A percentile compares a stretch with the other conserved stretches of the same genome.
Conservation (phyloP, 1,284 basidiomycete species). For the Malassezia caprae region DNA sequence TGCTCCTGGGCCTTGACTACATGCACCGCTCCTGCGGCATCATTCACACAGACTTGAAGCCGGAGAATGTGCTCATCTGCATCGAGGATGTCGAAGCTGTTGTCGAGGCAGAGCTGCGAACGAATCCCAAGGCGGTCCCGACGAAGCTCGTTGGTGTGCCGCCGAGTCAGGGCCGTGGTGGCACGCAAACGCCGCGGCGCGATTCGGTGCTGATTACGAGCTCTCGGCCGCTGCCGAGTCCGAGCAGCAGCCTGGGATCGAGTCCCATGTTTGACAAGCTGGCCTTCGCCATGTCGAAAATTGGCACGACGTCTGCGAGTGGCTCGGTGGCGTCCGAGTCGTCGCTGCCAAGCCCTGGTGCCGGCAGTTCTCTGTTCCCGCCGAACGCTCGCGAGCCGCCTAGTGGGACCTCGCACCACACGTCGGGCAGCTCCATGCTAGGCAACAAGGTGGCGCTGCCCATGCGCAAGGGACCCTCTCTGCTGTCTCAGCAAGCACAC, state of each 20-base stretch:
- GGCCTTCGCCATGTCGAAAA: constrained; percentile 78
- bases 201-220: constrained; percentile 83
- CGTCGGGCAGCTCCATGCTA: constrained; percentile 37
- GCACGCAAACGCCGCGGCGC: constrained; percentile 86
- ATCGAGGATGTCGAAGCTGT: constrained; percentile 95
- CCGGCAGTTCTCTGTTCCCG: background rate
- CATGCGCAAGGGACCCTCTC: constrained; percentile 59
- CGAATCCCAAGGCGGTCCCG: constrained; percentile 56
- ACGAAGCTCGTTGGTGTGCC: constrained; percentile 85
- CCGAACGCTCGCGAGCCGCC: constrained; percentile 2
- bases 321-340: background rate
- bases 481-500: constrained; percentile 66
- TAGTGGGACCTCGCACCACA: background rate
- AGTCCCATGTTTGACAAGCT: constrained; percentile 78
- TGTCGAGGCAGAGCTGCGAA: constrained; percentile 72
- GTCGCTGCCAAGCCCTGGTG: background rate
- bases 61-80: constrained; percentile 92
- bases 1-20: constrained; percentile 88
- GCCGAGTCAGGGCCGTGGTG: constrained; percentile 85
- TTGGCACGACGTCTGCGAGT: constrained; percentile 24
- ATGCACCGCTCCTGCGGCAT: constrained; percentile 94
- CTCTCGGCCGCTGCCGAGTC: constrained; percentile 78
- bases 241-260: constrained; percentile 62
- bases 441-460: constrained; percentile 50
- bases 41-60: constrained; percentile 76